Base-by-base conservation (phyloP, 2,329 filamentous ascomycete genomes). In the Diplodia intermedia region DNA sequence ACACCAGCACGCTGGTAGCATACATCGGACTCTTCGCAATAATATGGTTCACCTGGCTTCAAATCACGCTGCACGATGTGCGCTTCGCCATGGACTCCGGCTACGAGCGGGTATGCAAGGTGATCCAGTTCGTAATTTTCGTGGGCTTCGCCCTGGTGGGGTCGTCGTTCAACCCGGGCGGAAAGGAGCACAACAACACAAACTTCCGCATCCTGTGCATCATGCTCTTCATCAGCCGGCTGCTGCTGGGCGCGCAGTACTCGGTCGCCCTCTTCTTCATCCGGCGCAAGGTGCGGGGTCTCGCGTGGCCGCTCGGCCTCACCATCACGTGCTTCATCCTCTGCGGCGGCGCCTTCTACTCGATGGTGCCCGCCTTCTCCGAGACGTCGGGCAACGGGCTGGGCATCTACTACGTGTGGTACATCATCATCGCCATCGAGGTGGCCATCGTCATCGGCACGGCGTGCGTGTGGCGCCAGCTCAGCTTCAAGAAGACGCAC, bases 11-110 rank as follows among this genome's bases (percentile, higher is more conserved):
- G n/a, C 69, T 78, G 7, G 70, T 70, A 54, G 66, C 80, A 43
- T 82, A 85, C 71, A 76, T 85, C 63, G 77, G 84, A 54, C 84
- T 84, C 72, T 81, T 86, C 72, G 74, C 84, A 12, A 79, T 89
- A 18, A 79, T 90, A 7, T 90, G 88, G 88, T 85, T 88, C 65
- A 88, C 86, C 29, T 90, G 88, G 88, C 80, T 89, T 20, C 80
- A 87, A 53, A 83, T 86, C 15, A 83, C 84, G 18, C 77, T 89
- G 3, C 88, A 86, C 72, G 88, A 90, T 75, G 84, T 89, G 52
- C 85, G 88, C 1, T 90, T 88, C 72, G 84, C 86, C 0, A 82
- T 85, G 14, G 88, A 90, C 74, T 88, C 86, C 40, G 80, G 89
- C 47, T 87, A 88, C 70, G 85, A 88, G 70, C 82, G 88, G 36